phyloP scores from a whole-genome alignment of 768 basidiomycete species.

The Leccinum arenicola region DNA sequence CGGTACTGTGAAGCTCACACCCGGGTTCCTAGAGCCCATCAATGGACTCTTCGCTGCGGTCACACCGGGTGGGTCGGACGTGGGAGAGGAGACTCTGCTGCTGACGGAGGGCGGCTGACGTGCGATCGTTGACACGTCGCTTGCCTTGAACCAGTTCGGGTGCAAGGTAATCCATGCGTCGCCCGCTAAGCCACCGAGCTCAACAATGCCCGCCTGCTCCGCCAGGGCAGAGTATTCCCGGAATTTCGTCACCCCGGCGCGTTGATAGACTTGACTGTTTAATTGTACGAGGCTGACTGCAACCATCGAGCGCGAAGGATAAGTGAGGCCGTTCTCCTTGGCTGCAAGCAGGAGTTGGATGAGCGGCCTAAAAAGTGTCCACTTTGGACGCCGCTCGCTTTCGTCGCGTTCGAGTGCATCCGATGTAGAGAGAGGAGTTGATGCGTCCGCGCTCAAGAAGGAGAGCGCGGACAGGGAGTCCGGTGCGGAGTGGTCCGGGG shows the following conservation, averaged over 20 bases:
- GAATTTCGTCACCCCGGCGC: slow-evolving; percentile 27
- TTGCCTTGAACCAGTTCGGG: slow-evolving; percentile 19
- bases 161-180: slow-evolving; percentile 30
- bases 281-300: slow-evolving; percentile 31
- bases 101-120: background rate
- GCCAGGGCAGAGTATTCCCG: slow-evolving; percentile 28
- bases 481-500: background rate
- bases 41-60: slow-evolving; percentile 1
- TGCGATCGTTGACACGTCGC: background rate
- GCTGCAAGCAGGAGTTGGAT: slow-evolving; percentile 21
- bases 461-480: background rate
- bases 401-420: slow-evolving; percentile 6
- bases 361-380: slow-evolving; percentile 31
- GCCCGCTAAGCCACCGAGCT: slow-evolving; percentile 17
- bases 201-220: slow-evolving; percentile 24
- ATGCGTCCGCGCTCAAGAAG: slow-evolving; percentile 4
- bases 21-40: slow-evolving; percentile 5
- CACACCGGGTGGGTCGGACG: slow-evolving; percentile 8
- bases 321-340: slow-evolving; percentile 29
- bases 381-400: slow-evolving; percentile 8
- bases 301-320: slow-evolving; percentile 39
- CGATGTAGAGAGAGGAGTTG: slow-evolving; percentile 3
- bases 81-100: slow-evolving; percentile 13
- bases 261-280: slow-evolving; percentile 27
- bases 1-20: background rate